Percentiles rank a stretch among this genome's conserved stretches.
These are phyloP conservation scores for Pichia sp. DNA, from an alignment of 1,139 yeast species.

Conservation along the genomic window DNA sequence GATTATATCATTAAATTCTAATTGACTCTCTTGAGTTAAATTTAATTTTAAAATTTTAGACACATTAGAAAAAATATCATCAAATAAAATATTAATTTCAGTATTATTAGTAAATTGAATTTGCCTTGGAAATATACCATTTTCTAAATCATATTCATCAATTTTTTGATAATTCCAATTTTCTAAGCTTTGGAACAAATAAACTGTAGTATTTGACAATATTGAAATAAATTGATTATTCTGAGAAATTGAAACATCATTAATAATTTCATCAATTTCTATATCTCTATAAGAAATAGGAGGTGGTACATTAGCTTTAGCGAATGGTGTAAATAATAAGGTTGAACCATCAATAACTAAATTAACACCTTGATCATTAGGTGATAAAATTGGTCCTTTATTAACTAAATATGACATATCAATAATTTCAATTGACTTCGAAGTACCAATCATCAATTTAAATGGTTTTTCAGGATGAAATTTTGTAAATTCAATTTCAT, in stretches of 20 bases:
- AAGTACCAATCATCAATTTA: conserved; percentile 60
- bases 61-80: conserved; percentile 23
- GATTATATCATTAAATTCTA: conserved; percentile 32
- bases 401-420: conserved; percentile 63
- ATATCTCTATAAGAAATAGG: conserved; percentile 76
- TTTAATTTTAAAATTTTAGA: conserved; percentile 6
- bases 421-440: conserved; percentile 48
- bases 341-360: conserved; percentile 74
- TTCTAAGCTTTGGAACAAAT: too few relatives aligned
- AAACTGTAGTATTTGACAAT: conserved; percentile 35
- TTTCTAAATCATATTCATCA: conserved; percentile 31
- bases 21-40: not conserved
- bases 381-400: conserved; percentile 63
- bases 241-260: conserved; percentile 58
- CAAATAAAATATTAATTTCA: conserved; percentile 52
- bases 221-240: conserved; percentile 58
- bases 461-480: conserved; percentile 92
- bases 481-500: conserved; percentile 44
- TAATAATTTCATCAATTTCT: conserved; percentile 46
- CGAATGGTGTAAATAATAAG: conserved; percentile 76
- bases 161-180: conserved; percentile 37
- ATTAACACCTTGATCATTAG: conserved; percentile 71
- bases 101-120: conserved; percentile 50
- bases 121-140: conserved; percentile 49
- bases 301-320: conserved; percentile 89